Evolutionary conservation across 805 yeast species (phyloP), one percentile per base, ranked within the genome.

Genomic region (Candida alai): DNA sequence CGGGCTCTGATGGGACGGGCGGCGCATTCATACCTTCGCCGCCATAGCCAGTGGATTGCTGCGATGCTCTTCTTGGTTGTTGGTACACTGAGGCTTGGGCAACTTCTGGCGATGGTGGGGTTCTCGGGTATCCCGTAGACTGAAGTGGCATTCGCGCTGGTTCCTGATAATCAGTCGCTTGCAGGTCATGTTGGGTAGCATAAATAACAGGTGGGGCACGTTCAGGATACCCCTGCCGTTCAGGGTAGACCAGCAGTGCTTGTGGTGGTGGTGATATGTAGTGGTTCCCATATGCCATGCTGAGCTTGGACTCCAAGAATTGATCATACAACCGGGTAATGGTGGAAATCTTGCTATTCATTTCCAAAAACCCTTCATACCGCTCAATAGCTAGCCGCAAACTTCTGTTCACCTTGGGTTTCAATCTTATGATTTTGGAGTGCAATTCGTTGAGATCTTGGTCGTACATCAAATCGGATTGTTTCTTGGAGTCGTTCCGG

Each of bases 311-410:
- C 40, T 88, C 95, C 39, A 87, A 64, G 32, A 83, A 69, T 40
- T 73, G 74, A 53, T 87, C 95, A 48, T 87, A 88, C n/a, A 82
- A 64, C 41, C 82, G 72, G 50, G 79, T 74, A 20, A 86, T 80
- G 4, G 87, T 79, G 35, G 84, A 80, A 35, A 88, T 72, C 48
- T 88, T 86, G 30, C 82, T 74, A 58, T 84, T 86, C 76, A 84
- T 67, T 30, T 83, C 85, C 42, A 83, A 71, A 41, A 80, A 71
- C 14, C 60, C 56, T 33, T 86, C 90, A 48, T 86, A 76, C 43
- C 74, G 79, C 23, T 72, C 70, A 20, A 73, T 68, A 2, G 85
- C 66, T 19, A 71, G 74, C 28, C 76, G 68, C 19, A 84, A 57
- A 10, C 81, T 72, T 27, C 67, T 65, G 36, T 80, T 79, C 28